phyloP scores from a whole-genome alignment of 768 basidiomycete species.

The Collybiopsis luxurians region DNA sequence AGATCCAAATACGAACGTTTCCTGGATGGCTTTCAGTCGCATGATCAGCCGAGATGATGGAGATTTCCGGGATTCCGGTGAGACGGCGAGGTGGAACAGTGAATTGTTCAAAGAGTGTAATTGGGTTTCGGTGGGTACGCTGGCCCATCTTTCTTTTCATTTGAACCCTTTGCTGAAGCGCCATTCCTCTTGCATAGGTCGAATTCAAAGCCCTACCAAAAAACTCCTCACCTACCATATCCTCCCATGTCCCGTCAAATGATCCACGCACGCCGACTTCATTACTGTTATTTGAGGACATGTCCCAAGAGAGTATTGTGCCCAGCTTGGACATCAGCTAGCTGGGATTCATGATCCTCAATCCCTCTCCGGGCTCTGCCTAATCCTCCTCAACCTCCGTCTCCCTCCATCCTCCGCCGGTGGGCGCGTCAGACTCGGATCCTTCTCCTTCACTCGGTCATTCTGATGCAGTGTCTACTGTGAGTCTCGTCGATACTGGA shows the following conservation, averaged over 20 bases:
- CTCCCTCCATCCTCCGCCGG: not conserved
- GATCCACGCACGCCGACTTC: slow-evolving; percentile 73
- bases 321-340: slow-evolving; percentile 45
- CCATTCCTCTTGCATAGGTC: slow-evolving; percentile 45
- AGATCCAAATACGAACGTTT: not conserved
- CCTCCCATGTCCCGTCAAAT: not conserved
- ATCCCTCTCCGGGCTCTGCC: not conserved
- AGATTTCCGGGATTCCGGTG: not conserved
- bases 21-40: not conserved
- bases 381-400: not conserved
- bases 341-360: not conserved
- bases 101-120: slow-evolving; percentile 45
- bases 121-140: slow-evolving; percentile 80
- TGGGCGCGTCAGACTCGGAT: not conserved
- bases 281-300: slow-evolving; percentile 89
- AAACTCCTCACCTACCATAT: not conserved
- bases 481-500: not conserved
- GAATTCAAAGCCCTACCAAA: slow-evolving; percentile 76
- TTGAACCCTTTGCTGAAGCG: not conserved
- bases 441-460: not conserved
- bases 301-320: slow-evolving; percentile 88
- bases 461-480: not conserved
- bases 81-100: not conserved
- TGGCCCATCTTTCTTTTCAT: not conserved
- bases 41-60: not conserved